Base-by-base conservation (phyloP, 306 rosid genomes). In the Parietaria judaica region DNA sequence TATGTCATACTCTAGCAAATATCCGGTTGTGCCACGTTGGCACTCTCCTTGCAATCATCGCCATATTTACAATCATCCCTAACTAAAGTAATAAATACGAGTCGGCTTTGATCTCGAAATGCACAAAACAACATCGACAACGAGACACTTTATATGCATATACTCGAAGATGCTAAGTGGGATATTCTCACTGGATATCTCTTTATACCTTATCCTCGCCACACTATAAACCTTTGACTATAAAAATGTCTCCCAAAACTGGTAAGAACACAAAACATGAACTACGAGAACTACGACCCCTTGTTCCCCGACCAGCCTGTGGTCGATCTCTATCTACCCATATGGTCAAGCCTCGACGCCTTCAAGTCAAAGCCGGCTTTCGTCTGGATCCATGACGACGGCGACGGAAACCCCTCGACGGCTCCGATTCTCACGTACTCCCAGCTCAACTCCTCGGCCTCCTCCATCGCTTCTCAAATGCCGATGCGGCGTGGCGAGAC, bases 291-390 rank as follows among this genome's bases (percentile, higher is more conserved):
- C 49, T 91, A 85, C 37, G 92, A 87, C 37, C 96, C 86, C 0
- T 83, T 69, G 3, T 87, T 81, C 52, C 97, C 96, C 0, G 95
- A 90, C 73, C 97, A 87, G 74, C 87, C 87, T 0, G 91, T 79
- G 65, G 97, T 81, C 53, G 89, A 87, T 58, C 80, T 65, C 60
- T 87, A 91, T 84, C 86, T 91, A 12, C 78, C 80, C 0, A 23
- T 81, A 3, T 87, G 97, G 97, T 84, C 89, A 2, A 85, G 56
- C 52, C 54, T 87, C 41, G 87, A 87, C 0, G 68, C 92, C 51
- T 87, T 87, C 74, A 60, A 47, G 45, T 67, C 86, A 61, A 91
- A 85, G 11, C 86, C 95, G 12, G 92, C 91, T 41, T 90, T 87
- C 79, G 75, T 83, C 16, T 85, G 97, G 97, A 66, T 75, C 35